Evolutionary conservation across 805 yeast species (phyloP).

Genomic region (Candida tibetensis): DNA sequence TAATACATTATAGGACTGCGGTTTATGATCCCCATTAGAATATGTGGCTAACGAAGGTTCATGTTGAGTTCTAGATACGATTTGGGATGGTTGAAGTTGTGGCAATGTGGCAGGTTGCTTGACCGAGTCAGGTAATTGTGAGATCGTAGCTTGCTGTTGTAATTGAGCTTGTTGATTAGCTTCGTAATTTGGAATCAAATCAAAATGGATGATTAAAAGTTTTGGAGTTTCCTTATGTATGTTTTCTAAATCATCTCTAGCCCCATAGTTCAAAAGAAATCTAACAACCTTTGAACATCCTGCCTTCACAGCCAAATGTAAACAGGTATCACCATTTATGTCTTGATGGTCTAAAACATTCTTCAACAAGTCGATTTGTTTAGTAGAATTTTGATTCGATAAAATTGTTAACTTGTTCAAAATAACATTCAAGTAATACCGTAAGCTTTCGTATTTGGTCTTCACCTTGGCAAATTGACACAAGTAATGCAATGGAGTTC

Average conservation of each 20-base stretch:
- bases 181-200: slow-evolving; percentile 16
- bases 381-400: slow-evolving; percentile 31
- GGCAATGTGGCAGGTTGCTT: slow-evolving; percentile 1
- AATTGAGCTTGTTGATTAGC: slow-evolving; percentile 1
- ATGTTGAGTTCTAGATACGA: not conserved
- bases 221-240: slow-evolving; percentile 44
- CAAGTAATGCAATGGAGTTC: slow-evolving; percentile 85
- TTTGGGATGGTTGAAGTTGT: slow-evolving; percentile 8
- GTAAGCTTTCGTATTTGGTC: slow-evolving; percentile 71
- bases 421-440: slow-evolving; percentile 76
- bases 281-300: slow-evolving; percentile 75
- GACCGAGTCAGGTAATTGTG: not conserved
- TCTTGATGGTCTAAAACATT: slow-evolving; percentile 75
- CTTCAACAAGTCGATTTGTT: slow-evolving; percentile 58
- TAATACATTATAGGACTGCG: slow-evolving; percentile 10
- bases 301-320: slow-evolving; percentile 69
- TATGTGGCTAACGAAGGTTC: not conserved
- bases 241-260: slow-evolving; percentile 52
- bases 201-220: slow-evolving; percentile 41
- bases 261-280: slow-evolving; percentile 82
- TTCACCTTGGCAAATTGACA: slow-evolving; percentile 65
- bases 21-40: not conserved
- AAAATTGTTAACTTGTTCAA: slow-evolving; percentile 65
- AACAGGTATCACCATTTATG: slow-evolving; percentile 77
- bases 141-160: not conserved